Conservation (phyloP, 331 rosid genomes). For the Rhamnella rubrinervis region DNA sequence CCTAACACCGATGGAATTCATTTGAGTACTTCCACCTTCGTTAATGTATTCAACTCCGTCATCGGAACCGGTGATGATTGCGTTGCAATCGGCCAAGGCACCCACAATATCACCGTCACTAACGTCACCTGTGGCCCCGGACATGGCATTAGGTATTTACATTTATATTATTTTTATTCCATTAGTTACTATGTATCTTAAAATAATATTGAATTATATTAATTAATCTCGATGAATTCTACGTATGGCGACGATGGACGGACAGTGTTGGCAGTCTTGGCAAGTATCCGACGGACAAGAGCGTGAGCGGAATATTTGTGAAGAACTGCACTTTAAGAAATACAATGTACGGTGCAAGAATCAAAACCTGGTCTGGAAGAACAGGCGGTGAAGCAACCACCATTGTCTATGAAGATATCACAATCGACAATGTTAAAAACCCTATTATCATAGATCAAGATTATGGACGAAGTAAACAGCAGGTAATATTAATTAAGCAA, state of each 20-base stretch:
- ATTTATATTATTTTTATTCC: not conserved
- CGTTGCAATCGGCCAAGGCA: constrained; percentile 55
- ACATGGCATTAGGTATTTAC: constrained; percentile 55
- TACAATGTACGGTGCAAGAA: constrained; percentile 69
- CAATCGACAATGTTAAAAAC: constrained; percentile 41
- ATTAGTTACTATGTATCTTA: not conserved
- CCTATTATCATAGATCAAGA: constrained; percentile 71
- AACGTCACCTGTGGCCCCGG: constrained; percentile 69
- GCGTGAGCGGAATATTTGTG: constrained; percentile 36
- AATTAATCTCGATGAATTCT: no score
- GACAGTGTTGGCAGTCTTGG: constrained; percentile 75
- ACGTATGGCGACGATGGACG: no score
- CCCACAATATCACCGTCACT: constrained; percentile 19
- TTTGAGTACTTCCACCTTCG: constrained; percentile 28
- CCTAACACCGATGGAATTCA: constrained; percentile 88
- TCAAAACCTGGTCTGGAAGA: constrained; percentile 50
- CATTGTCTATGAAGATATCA: constrained; percentile 42
- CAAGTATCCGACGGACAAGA: constrained; percentile 40
- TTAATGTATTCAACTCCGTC: constrained; percentile 27
- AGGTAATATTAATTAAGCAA: constrained; percentile 1
- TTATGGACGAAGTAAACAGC: constrained; percentile 34
- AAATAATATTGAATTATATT: no score
- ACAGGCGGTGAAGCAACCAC: constrained; percentile 31
- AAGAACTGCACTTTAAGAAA: constrained; percentile 47
- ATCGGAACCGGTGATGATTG: constrained; percentile 76